phyloP scores from a whole-genome alignment of 2,329 filamentous ascomycete genomes.

The Sclerotinia minor region DNA sequence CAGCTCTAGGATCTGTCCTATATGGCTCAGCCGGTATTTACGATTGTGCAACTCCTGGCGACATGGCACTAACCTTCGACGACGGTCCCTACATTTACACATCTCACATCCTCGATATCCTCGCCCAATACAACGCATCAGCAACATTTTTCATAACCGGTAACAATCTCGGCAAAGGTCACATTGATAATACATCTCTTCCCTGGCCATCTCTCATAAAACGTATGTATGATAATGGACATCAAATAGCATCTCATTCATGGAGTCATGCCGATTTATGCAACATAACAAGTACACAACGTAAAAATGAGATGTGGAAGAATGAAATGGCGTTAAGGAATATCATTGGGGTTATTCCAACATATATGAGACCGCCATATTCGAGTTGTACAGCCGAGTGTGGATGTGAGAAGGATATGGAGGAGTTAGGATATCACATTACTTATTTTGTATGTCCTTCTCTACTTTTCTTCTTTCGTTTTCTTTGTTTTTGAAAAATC shows the following conservation, averaged over 20 bases:
- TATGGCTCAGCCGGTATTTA: conserved; percentile 61
- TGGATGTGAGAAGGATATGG: conserved; percentile 43
- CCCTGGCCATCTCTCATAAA: conserved; percentile 44
- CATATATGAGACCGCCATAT: conserved; percentile 52
- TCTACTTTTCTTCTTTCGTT: not conserved
- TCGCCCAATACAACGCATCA: conserved; percentile 59
- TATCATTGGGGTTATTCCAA: conserved; percentile 54
- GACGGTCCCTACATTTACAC: conserved; percentile 66
- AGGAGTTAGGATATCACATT: conserved; percentile 49
- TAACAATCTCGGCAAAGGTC: conserved; percentile 50
- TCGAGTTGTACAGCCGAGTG: conserved; percentile 46
- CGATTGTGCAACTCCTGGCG: conserved; percentile 55
- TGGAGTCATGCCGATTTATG: conserved; percentile 53
- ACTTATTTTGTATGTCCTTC: conserved; percentile 47
- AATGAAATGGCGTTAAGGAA: conserved; percentile 57
- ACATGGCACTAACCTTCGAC: conserved; percentile 66
- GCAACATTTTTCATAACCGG: conserved; percentile 60
- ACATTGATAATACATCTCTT: conserved; percentile 53
- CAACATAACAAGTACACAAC: conserved; percentile 45
- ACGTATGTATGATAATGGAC: conserved; percentile 47
- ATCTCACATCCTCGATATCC: conserved; percentile 59
- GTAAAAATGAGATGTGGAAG: conserved; percentile 52
- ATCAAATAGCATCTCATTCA: conserved; percentile 61
- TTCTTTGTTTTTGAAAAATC: not conserved
- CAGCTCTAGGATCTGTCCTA: conserved; percentile 52